Conservation (phyloP, 257 asterid genomes). For the Cruciata laevipes region DNA sequence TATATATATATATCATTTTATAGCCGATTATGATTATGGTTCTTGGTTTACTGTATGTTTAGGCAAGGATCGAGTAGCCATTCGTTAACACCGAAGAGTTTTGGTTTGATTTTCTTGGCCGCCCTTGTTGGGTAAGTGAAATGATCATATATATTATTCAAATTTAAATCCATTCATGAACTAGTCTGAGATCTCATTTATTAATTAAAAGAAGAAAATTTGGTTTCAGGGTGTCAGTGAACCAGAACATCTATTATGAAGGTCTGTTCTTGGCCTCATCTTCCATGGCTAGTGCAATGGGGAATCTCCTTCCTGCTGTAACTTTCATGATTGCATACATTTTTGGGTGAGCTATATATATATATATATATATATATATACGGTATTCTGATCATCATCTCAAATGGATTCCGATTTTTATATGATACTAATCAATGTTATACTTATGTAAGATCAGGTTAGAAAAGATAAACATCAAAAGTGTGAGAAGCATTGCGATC, state of each 20-base stretch:
- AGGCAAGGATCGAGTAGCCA: slow-evolving; percentile 20
- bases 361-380: no score
- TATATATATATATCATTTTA: no score
- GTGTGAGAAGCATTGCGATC: slow-evolving; percentile 49
- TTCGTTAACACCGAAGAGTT: slow-evolving; percentile 23
- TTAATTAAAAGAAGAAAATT: not conserved
- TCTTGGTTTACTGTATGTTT: not conserved
- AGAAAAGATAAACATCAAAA: slow-evolving; percentile 41
- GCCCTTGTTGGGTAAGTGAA: slow-evolving; percentile 30
- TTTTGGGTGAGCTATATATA: slow-evolving; percentile 27
- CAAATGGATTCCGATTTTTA: no score
- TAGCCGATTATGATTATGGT: no score
- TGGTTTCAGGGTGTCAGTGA: slow-evolving; percentile 30
- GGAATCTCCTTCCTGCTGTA: slow-evolving; percentile 33
- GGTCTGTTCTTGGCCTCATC: slow-evolving; percentile 38
- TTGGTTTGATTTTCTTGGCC: slow-evolving; percentile 26
- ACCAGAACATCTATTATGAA: slow-evolving; percentile 37
- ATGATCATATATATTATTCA: no score
- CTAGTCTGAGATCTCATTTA: not conserved
- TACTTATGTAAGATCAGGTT: slow-evolving; percentile 25
- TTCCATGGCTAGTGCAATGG: slow-evolving; percentile 36
- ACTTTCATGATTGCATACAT: slow-evolving; percentile 33
- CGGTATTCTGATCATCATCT: no score
- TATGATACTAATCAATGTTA: no score
- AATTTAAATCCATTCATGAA: not conserved